Conservation (phyloP, 1,284 basidiomycete species). For the Apiotrichum brassicae region DNA sequence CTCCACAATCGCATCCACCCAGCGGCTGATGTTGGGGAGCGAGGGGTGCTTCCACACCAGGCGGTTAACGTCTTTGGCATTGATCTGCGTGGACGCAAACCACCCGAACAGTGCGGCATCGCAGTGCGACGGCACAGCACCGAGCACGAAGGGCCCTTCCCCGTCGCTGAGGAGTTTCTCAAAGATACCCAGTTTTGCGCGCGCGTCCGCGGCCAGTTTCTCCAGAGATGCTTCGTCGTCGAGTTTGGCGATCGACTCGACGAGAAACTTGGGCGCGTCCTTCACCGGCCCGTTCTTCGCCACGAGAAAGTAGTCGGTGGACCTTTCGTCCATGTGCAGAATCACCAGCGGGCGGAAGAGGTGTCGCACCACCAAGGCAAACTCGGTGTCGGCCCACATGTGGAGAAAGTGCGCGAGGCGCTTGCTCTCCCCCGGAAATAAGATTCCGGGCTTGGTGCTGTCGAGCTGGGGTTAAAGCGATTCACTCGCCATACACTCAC, state of each 20-base stretch:
- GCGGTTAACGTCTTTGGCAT: conserved; percentile 10
- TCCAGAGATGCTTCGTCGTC: background rate
- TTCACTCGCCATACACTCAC: conserved; percentile 12
- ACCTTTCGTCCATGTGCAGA: background rate
- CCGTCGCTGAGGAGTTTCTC: background rate
- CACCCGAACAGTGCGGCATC: conserved; percentile 21
- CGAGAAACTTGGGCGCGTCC: background rate
- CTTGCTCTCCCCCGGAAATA: background rate
- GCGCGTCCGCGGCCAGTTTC: background rate
- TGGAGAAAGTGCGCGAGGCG: background rate
- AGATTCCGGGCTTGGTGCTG: background rate
- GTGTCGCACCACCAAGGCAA: background rate
- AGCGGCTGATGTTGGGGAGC: conserved; percentile 10
- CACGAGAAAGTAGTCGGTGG: background rate
- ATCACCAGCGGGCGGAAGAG: conserved; percentile 3
- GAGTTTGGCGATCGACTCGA: background rate
- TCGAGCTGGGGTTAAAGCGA: background rate
- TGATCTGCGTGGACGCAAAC: conserved; percentile 10
- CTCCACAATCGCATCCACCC: conserved; percentile 13
- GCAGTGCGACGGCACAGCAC: conserved; percentile 12
- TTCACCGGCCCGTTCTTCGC: background rate
- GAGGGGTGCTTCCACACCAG: conserved; percentile 14
- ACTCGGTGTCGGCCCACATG: background rate
- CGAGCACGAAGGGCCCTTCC: conserved; percentile 5
- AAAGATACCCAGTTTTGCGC: background rate